Percentiles rank a stretch among this genome's conserved stretches.
phyloP scores from a whole-genome alignment of 805 yeast genomes.

The Danielia reshetovae region DNA sequence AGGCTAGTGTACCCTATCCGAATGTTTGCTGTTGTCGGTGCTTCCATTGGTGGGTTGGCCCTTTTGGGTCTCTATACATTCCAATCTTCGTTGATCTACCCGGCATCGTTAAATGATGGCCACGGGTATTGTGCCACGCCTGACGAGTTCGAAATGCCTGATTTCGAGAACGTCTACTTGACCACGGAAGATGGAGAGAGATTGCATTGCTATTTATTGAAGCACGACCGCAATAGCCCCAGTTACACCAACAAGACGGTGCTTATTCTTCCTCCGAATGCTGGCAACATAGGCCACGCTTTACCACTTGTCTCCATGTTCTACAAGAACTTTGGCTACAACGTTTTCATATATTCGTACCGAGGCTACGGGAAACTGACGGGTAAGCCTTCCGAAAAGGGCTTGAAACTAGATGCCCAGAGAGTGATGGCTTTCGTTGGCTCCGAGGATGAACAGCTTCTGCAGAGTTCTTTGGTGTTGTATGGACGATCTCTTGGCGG shows the following conservation, averaged over 20 bases:
- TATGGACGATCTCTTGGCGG: slow-evolving; percentile 95
- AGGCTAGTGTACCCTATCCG: slow-evolving; percentile 16
- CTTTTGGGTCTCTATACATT: slow-evolving; percentile 53
- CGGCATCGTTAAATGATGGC: slow-evolving; percentile 75
- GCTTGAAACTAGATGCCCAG: slow-evolving; percentile 79
- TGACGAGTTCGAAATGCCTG: slow-evolving; percentile 53
- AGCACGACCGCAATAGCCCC: slow-evolving; percentile 40
- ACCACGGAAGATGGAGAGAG: slow-evolving; percentile 67
- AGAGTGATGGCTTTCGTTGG: slow-evolving; percentile 59
- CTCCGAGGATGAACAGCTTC: slow-evolving; percentile 46
- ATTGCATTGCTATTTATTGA: slow-evolving; percentile 60
- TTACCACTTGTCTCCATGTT: slow-evolving; percentile 75
- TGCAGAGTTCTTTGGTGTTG: slow-evolving; percentile 52
- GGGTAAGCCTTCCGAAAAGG: slow-evolving; percentile 72
- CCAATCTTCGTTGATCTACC: slow-evolving; percentile 75
- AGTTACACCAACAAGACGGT: slow-evolving; percentile 61
- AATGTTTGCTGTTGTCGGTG: slow-evolving; percentile 36
- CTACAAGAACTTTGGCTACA: slow-evolving; percentile 58
- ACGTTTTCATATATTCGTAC: slow-evolving; percentile 82
- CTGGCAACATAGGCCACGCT: slow-evolving; percentile 92
- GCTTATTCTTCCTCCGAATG: slow-evolving; percentile 82
- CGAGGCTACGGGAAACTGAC: slow-evolving; percentile 86
- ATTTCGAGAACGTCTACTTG: slow-evolving; percentile 56
- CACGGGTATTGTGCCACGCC: slow-evolving; percentile 74
- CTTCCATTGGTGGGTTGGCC: slow-evolving; percentile 41